phyloP scores from a whole-genome alignment of 2,329 filamentous ascomycete genomes.

The Ilyonectria destructans region DNA sequence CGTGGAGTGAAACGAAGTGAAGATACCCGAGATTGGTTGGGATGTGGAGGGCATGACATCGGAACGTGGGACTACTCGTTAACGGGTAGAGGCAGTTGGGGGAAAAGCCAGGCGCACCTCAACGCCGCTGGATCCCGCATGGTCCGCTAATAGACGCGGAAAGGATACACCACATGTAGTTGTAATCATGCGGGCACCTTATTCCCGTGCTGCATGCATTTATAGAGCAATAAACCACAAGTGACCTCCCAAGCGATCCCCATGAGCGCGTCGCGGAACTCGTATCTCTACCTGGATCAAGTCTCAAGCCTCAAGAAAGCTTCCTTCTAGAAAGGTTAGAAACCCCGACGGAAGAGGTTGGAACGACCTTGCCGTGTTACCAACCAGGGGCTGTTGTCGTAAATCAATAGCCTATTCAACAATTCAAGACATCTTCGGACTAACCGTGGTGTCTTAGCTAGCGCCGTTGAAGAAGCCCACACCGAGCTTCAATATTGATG shows the following conservation, averaged over 20 bases:
- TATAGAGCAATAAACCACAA: not conserved
- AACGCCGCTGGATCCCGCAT: not conserved
- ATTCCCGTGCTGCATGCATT: not conserved
- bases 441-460: not conserved
- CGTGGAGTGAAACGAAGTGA: conserved; percentile 5
- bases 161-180: not conserved
- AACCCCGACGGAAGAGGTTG: not conserved
- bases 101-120: conserved; percentile 2
- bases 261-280: not conserved
- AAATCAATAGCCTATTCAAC: not conserved
- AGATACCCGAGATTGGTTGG: not conserved
- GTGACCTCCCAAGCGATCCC: not conserved
- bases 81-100: not conserved
- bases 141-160: not conserved
- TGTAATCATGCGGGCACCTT: not conserved
- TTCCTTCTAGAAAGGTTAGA: not conserved
- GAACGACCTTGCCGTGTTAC: not conserved
- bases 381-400: not conserved
- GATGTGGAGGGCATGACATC: not conserved
- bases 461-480: not conserved
- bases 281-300: not conserved
- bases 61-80: not conserved
- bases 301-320: not conserved
- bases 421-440: not conserved
- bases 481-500: not conserved